Base-by-base conservation (phyloP, 805 yeast species). In the Ogataea ramenticola region DNA sequence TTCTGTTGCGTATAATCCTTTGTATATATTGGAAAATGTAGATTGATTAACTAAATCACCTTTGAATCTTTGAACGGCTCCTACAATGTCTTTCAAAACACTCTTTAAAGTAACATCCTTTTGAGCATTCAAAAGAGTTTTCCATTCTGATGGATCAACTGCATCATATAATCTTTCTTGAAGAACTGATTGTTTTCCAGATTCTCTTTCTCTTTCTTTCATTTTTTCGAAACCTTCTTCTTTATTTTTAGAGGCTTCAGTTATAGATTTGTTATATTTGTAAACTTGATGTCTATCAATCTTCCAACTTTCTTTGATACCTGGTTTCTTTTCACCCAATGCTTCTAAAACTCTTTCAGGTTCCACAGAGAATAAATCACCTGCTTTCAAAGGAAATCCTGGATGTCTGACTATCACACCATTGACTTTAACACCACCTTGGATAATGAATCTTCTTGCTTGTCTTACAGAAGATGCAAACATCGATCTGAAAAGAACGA, bases 401-500 rank as follows among this genome's bases (percentile, higher is more conserved):
- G 97, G 96, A 54, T 85, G 86, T 54, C 74, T 76, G 48, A 90
- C 82, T 15, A 69, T 71, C 31, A 82, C 75, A 10, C 96, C 97
- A 59, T 91, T 93, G 34, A 91, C 98, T 49, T 72, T 69, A 12
- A 91, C 98, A 50, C 82, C 71, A 1, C 96, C 95, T 39, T 79
- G 80, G 15, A 86, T 64, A 47, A 93, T 81, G 56, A 85, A 88
- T 59, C 86, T 89, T 53, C 96, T 78, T 2, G 99, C 96, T 66
- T 91, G 98, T 71, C 97, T 81, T 3, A 88, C 79, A 8, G 96
- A 85, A 5, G 95, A 78, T 5, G 98, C 96, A 69, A 91, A 89
- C 85, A 91, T 74, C 17, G 96, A 72, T 65, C 99, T 80, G 68
- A 87, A 93, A 11, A 91, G 56, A 2, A 96, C 97, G 59, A 84